These are phyloP conservation scores for Colletotrichum sp. DNA, from an alignment of 2,329 filamentous ascomycete genomes.

Conservation along the genomic window DNA sequence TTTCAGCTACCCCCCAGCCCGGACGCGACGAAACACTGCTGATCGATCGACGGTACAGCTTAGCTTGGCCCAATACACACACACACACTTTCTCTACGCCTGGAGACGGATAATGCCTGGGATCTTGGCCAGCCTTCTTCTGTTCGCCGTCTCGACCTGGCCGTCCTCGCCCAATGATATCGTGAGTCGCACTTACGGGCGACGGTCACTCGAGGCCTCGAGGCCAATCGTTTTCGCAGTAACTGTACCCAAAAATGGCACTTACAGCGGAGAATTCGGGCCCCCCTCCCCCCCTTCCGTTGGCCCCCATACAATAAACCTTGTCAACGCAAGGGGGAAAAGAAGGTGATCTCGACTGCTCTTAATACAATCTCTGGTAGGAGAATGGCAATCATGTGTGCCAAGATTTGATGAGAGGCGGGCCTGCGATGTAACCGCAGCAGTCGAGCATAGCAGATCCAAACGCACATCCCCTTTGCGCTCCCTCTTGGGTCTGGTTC, in stretches of 20 bases:
- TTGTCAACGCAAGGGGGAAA: not conserved
- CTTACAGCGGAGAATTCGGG: not conserved
- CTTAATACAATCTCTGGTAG: not conserved
- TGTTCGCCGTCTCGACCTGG: not conserved
- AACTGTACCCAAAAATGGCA: not conserved
- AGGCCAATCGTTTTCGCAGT: not conserved
- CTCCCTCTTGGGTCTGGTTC: not conserved
- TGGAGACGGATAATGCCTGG: not conserved
- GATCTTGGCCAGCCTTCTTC: not conserved
- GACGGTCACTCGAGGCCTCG: not conserved
- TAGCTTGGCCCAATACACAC: not conserved
- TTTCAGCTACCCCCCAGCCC: conserved; percentile 17
- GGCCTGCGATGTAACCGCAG: not conserved
- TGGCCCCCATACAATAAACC: not conserved
- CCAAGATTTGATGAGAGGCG: not conserved
- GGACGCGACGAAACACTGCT: conserved; percentile 19
- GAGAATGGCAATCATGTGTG: conserved; percentile 8
- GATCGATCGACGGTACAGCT: conserved; percentile 16
- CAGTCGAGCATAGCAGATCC: not conserved
- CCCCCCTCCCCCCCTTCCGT: not conserved
- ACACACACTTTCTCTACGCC: not conserved
- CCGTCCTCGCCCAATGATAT: not conserved
- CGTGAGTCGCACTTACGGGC: not conserved
- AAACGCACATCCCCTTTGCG: not conserved
- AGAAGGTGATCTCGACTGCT: not conserved